Evolutionary conservation across 805 yeast genomes (phyloP).

Genomic region (Wickerhamomyces bovis): DNA sequence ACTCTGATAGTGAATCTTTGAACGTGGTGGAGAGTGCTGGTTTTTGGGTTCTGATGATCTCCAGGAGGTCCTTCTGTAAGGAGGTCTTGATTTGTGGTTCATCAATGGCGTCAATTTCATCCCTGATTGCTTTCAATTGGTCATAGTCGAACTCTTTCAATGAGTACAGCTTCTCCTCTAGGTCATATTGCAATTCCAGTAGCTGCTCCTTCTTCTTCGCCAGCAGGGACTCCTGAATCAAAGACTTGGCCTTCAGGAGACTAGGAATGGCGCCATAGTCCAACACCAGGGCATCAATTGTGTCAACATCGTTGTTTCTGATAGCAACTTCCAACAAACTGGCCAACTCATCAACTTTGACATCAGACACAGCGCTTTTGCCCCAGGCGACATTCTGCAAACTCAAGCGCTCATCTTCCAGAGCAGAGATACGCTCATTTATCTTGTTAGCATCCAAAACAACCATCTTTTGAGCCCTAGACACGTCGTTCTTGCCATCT

Average conservation of each 20-base stretch:
- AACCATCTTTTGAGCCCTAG: slow-evolving; percentile 3
- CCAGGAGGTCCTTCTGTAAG: slow-evolving; percentile 4
- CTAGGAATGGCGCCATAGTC: slow-evolving; percentile 15
- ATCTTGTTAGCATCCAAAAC: slow-evolving; percentile 23
- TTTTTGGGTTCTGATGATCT: slow-evolving; percentile 8
- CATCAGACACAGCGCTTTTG: background rate
- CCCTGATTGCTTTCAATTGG: slow-evolving; percentile 7
- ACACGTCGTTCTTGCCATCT: no score
- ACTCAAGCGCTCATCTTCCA: slow-evolving; percentile 18
- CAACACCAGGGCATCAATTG: slow-evolving; percentile 20
- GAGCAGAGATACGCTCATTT: slow-evolving; percentile 21
- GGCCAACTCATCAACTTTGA: slow-evolving; percentile 14
- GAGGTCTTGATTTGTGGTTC: background rate
- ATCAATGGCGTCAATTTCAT: background rate
- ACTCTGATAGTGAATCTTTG: slow-evolving; percentile 6
- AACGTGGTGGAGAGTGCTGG: slow-evolving; percentile 6
- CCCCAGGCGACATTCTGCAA: background rate
- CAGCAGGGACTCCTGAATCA: slow-evolving; percentile 5
- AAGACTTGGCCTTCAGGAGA: slow-evolving; percentile 11
- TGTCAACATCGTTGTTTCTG: slow-evolving; percentile 11
- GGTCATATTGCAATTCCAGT: slow-evolving; percentile 1
- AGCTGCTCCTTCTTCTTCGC: slow-evolving; percentile 2
- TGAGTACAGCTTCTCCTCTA: slow-evolving; percentile 4
- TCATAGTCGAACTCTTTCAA: slow-evolving; percentile 11
- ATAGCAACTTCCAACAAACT: slow-evolving; percentile 10